Evolutionary conservation across 192 early-diverging fungal species (phyloP).

Genomic region (Linnemannia hyalina): DNA sequence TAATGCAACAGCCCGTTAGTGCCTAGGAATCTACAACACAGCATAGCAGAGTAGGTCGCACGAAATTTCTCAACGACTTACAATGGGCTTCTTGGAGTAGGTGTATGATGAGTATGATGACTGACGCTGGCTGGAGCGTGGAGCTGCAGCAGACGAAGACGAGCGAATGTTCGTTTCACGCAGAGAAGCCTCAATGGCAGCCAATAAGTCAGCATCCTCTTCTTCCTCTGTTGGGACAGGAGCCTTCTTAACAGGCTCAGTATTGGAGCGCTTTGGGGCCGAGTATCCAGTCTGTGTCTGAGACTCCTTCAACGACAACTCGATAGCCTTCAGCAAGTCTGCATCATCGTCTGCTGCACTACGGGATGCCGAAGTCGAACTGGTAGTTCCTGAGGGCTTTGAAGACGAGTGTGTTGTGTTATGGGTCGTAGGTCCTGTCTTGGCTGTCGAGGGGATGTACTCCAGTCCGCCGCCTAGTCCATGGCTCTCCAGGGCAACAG

Average conservation of each 20-base stretch:
- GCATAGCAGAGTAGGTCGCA: not conserved
- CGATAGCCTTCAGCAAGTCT: conserved; percentile 94
- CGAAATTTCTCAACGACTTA: conserved; percentile 7
- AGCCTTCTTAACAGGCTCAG: conserved; percentile 23
- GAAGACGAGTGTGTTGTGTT: conserved; percentile 3
- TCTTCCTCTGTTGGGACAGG: conserved; percentile 62
- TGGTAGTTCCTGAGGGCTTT: conserved; percentile 28
- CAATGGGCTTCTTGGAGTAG: conserved; percentile 45
- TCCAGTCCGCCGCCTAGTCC: conserved; percentile 60
- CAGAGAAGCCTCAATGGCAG: conserved; percentile 85
- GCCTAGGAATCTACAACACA: not conserved
- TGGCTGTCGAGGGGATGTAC: conserved; percentile 45
- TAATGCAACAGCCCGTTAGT: not conserved
- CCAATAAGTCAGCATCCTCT: conserved; percentile 78
- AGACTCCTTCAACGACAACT: conserved; percentile 87
- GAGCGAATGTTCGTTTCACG: conserved; percentile 68
- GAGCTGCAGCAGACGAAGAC: conserved; percentile 23
- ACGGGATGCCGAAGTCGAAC: conserved; percentile 9
- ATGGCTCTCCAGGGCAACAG: conserved; percentile 45
- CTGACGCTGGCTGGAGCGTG: conserved; percentile 28
- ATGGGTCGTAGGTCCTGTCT: conserved; percentile 2
- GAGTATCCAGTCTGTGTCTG: conserved; percentile 68
- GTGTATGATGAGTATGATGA: conserved; percentile 46
- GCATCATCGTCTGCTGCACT: conserved; percentile 76
- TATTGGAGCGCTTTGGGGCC: conserved; percentile 31